Evolutionary conservation across 2,329 filamentous ascomycete species (phyloP).

Genomic region (Blastomyces silverae): DNA sequence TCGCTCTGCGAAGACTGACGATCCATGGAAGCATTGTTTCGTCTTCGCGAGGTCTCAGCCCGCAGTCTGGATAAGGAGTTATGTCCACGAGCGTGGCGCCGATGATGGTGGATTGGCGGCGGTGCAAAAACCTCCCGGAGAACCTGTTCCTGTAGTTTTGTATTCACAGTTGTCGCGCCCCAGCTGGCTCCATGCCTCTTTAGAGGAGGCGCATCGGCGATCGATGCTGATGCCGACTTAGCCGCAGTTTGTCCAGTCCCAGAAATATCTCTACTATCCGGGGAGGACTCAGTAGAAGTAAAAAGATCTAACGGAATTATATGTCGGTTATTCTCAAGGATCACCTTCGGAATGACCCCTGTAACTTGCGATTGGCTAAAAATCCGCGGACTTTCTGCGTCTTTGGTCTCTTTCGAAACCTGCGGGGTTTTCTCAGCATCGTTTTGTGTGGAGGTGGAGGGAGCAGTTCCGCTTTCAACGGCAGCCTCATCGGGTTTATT

Average conservation of each 20-base stretch:
- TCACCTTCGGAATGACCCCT: constrained; percentile 75
- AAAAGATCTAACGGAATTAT: constrained; percentile 84
- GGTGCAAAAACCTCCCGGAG: constrained; percentile 87
- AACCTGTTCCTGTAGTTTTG: constrained; percentile 78
- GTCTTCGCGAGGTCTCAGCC: constrained; percentile 30
- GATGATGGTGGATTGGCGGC: constrained; percentile 72
- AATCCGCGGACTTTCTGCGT: constrained; percentile 39
- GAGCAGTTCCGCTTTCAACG: constrained; percentile 10
- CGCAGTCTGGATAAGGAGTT: constrained; percentile 53
- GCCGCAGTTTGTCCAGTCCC: background rate
- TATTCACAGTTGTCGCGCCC: constrained; percentile 89
- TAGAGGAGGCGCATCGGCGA: background rate
- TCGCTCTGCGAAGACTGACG: constrained; percentile 26
- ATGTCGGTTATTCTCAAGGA: constrained; percentile 88
- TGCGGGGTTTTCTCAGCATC: constrained; percentile 8
- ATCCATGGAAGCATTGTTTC: constrained; percentile 33
- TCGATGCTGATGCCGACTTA: background rate
- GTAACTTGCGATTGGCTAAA: constrained; percentile 71
- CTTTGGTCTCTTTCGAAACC: constrained; percentile 4
- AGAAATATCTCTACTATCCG: constrained; percentile 8
- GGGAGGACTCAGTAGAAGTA: constrained; percentile 47
- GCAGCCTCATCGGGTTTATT: constrained; percentile 30
- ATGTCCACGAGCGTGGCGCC: constrained; percentile 59
- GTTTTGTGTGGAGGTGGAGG: constrained; percentile 6
- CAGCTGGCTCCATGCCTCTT: constrained; percentile 48